Conservation (phyloP, 73 alveolate genomes). For the Stentor roeselii region DNA sequence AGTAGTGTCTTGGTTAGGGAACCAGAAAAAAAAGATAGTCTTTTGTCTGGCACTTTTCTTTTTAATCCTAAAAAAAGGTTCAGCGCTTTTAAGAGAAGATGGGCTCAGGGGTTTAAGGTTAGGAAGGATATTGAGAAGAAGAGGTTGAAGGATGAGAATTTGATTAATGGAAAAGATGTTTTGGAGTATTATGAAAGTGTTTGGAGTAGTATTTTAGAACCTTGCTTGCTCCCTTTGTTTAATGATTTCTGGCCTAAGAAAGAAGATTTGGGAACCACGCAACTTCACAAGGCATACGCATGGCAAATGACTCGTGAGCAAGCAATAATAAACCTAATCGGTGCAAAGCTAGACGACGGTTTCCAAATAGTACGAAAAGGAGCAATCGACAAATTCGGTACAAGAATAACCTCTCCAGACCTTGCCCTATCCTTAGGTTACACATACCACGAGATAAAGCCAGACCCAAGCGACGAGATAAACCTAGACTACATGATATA, state of each 20-base stretch:
- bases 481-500: background rate
- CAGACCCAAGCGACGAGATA: background rate
- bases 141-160: background rate
- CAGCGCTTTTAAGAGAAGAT: background rate
- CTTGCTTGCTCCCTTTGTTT: background rate
- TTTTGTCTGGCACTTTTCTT: background rate
- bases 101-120: background rate
- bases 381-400: slow-evolving; percentile 13
- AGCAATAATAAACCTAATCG: background rate
- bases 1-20: background rate
- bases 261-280: slow-evolving; percentile 2
- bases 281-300: background rate
- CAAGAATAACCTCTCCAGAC: background rate
- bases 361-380: slow-evolving; percentile 8
- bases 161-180: background rate
- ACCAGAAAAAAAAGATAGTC: background rate
- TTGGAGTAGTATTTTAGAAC: slow-evolving; percentile 1
- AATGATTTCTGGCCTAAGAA: slow-evolving; percentile 20
- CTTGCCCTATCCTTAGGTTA: slow-evolving; percentile 10
- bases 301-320: background rate
- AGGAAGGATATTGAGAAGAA: background rate
- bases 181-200: slow-evolving; percentile 16
- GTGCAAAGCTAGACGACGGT: background rate
- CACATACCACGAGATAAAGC: background rate
- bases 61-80: background rate